phyloP scores from a whole-genome alignment of 2,329 filamentous ascomycete genomes.

The Diplodia intermedia region DNA sequence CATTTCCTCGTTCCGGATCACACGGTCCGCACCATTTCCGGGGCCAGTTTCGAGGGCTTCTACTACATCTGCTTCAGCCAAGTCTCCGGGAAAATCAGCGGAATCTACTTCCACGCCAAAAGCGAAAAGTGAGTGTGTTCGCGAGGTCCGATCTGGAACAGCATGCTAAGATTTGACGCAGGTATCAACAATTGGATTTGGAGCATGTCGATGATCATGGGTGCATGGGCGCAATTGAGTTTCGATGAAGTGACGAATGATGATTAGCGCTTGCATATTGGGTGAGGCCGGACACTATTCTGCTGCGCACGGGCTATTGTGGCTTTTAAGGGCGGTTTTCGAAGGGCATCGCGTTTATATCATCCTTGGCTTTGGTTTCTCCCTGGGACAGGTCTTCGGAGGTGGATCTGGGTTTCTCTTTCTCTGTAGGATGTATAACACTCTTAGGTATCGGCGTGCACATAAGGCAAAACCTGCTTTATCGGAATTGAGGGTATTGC shows the following conservation, averaged over 20 bases:
- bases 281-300: constrained; percentile 19
- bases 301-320: constrained; percentile 11
- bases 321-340: constrained; percentile 20
- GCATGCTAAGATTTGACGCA: constrained; percentile 47
- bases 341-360: constrained; percentile 30
- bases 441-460: constrained; percentile 31
- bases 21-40: constrained; percentile 85
- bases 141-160: background rate
- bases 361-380: constrained; percentile 32
- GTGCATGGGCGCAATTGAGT: constrained; percentile 86
- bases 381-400: constrained; percentile 22
- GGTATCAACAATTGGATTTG: constrained; percentile 91
- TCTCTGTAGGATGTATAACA: constrained; percentile 32
- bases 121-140: constrained; percentile 82
- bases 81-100: constrained; percentile 80
- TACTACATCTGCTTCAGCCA: constrained; percentile 99
- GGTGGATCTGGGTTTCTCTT: constrained; percentile 27
- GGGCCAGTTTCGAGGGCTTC: constrained; percentile 97
- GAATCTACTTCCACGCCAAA: constrained; percentile 97
- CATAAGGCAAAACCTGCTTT: constrained; percentile 31
- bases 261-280: constrained; percentile 34
- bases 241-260: constrained; percentile 65
- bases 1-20: constrained; percentile 97
- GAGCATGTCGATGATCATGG: constrained; percentile 86
- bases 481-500: constrained; percentile 21